A percentile compares a stretch with the other conserved stretches of the same genome.
These are phyloP conservation scores for Hydnum rufescens DNA, from an alignment of 768 basidiomycete species.

Conservation along the genomic window DNA sequence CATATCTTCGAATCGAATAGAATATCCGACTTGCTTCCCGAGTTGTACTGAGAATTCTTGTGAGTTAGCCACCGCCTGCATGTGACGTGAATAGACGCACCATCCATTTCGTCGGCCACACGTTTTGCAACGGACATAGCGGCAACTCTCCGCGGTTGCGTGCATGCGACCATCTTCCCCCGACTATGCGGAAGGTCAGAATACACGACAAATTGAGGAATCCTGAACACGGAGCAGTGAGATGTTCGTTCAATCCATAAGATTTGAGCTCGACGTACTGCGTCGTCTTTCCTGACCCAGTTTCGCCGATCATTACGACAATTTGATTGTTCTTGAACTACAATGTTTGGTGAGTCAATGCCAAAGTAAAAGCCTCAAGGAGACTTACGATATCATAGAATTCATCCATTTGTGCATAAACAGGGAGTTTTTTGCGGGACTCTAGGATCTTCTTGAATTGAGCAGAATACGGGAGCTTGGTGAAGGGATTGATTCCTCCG, in stretches of 20 bases:
- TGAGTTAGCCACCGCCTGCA: conserved; percentile 1
- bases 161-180: conserved; percentile 87
- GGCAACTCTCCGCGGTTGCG: conserved; percentile 88
- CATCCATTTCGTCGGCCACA: conserved; percentile 98
- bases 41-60: conserved; percentile 42
- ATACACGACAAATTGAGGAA: conserved; percentile 90
- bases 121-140: conserved; percentile 98
- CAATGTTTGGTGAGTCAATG: conserved; percentile 5
- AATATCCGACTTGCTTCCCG: conserved; percentile 91
- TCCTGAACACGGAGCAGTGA: no score
- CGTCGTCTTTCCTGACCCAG: conserved; percentile 89
- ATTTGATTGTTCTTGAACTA: conserved; percentile 68
- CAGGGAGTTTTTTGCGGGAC: conserved; percentile 71
- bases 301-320: conserved; percentile 82
- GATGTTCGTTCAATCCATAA: conserved; percentile 5
- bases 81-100: conserved; percentile 26
- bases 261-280: conserved; percentile 36
- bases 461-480: conserved; percentile 49
- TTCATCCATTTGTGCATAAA: conserved; percentile 80
- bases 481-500: conserved; percentile 75
- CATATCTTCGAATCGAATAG: conserved; percentile 97
- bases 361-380: conserved; percentile 2
- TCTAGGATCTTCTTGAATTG: conserved; percentile 78
- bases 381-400: conserved; percentile 78
- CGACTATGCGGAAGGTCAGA: conserved; percentile 81